Evolutionary conservation across 1,139 yeast genomes (phyloP).

Genomic region (Scheffersomyces illinoinensis): DNA sequence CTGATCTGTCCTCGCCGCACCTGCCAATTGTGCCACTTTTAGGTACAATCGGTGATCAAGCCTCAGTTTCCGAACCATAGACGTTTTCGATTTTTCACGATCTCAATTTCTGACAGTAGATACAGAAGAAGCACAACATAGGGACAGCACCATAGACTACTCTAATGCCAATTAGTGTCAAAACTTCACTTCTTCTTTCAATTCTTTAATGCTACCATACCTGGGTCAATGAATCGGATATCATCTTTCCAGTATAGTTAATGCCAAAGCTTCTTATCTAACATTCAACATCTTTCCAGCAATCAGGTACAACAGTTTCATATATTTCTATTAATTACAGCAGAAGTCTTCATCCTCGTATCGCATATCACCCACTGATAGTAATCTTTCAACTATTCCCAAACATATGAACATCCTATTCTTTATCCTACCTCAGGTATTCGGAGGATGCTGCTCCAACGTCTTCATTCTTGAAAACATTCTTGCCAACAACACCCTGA

Average conservation of each 20-base stretch:
- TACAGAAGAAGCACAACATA: no score
- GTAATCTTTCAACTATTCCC: not conserved
- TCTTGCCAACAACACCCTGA: slow-evolving; percentile 20
- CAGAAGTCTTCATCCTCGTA: not conserved
- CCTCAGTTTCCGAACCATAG: not conserved
- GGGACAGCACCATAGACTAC: not conserved
- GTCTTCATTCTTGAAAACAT: slow-evolving; percentile 63
- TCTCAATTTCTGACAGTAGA: not conserved
- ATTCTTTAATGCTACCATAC: no score
- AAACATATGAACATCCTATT: not conserved
- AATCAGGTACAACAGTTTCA: no score
- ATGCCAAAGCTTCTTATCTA: no score
- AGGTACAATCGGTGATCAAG: not conserved
- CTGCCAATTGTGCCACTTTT: not conserved
- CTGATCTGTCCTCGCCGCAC: not conserved
- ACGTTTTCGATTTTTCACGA: not conserved
- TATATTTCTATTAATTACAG: no score
- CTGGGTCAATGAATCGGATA: no score
- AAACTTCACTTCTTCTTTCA: no score
- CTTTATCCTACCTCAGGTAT: slow-evolving; percentile 38
- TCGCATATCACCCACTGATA: not conserved
- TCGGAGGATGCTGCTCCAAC: slow-evolving; percentile 76
- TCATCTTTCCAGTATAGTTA: no score
- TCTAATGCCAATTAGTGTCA: no score
- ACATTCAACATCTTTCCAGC: no score